Percentiles rank a stretch among this genome's conserved stretches.
Evolutionary conservation across 2,329 filamentous ascomycete species (phyloP).

Genomic region (Aspergillus melleus): DNA sequence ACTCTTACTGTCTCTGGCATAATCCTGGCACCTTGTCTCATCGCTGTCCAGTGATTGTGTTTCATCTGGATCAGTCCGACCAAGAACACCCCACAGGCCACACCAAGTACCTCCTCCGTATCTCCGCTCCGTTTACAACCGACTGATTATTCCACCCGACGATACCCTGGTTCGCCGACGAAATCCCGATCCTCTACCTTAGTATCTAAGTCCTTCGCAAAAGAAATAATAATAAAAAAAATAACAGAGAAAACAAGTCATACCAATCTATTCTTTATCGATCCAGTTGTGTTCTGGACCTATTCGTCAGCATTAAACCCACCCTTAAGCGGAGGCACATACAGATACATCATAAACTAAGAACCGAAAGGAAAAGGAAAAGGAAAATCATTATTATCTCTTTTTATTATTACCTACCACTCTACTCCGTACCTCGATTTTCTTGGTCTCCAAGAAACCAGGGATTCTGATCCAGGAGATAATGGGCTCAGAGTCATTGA

Average conservation of each 20-base stretch:
- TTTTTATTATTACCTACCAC: neutral
- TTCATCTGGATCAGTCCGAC: neutral
- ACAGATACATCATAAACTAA: neutral
- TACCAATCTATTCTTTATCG: neutral
- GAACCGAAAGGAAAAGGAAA: neutral
- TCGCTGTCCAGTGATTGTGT: neutral
- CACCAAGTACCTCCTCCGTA: neutral
- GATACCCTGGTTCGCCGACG: neutral
- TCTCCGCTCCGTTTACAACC: neutral
- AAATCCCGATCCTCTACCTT: neutral
- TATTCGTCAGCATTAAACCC: conserved; percentile 3
- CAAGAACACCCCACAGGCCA: neutral
- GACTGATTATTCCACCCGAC: neutral
- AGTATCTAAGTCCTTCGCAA: neutral
- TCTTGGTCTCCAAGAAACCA: neutral
- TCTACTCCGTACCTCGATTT: neutral
- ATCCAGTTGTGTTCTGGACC: neutral
- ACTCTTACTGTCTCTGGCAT: neutral
- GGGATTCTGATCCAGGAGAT: neutral
- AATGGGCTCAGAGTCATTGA: conserved; percentile 25
- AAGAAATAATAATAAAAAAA: neutral
- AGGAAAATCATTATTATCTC: neutral
- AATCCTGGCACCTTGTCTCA: neutral
- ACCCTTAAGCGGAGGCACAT: neutral
- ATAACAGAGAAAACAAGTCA: neutral